Percentiles rank a stretch among this genome's conserved stretches.
These are phyloP conservation scores for Nicotiana otophora DNA, from an alignment of 257 asterid genomes.

Conservation along the genomic window DNA sequence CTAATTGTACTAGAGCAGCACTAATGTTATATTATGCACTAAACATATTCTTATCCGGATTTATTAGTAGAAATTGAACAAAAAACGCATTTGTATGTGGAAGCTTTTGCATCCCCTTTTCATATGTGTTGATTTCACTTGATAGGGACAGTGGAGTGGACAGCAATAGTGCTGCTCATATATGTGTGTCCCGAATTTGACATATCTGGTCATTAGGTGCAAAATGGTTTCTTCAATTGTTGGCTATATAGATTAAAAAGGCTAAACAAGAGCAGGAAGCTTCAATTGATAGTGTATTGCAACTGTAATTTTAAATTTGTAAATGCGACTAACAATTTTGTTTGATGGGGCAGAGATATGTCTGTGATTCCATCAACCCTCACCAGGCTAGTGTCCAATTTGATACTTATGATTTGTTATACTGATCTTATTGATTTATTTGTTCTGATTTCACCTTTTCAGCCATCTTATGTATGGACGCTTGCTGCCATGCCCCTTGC, in stretches of 20 bases:
- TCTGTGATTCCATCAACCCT: background rate
- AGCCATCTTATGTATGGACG: conserved; percentile 67
- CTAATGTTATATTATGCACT: background rate
- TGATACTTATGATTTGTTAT: background rate
- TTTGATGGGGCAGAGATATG: background rate
- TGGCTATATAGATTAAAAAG: background rate
- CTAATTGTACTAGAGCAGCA: background rate
- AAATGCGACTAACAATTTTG: background rate
- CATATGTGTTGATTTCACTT: background rate
- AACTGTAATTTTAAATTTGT: background rate
- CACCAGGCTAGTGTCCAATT: background rate
- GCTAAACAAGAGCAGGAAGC: background rate
- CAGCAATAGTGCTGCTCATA: background rate
- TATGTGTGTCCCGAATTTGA: background rate
- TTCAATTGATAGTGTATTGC: background rate
- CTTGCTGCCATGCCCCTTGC: conserved; percentile 79
- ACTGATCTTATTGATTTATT: background rate
- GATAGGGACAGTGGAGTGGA: background rate
- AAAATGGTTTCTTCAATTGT: background rate
- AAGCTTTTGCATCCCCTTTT: background rate
- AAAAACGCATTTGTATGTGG: background rate
- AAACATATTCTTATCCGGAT: background rate
- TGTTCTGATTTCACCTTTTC: conserved; percentile 16
- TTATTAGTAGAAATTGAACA: background rate
- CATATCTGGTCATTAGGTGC: background rate